phyloP scores from a whole-genome alignment of 2,329 filamentous ascomycete species.

The Tolypocladium amazonense region DNA sequence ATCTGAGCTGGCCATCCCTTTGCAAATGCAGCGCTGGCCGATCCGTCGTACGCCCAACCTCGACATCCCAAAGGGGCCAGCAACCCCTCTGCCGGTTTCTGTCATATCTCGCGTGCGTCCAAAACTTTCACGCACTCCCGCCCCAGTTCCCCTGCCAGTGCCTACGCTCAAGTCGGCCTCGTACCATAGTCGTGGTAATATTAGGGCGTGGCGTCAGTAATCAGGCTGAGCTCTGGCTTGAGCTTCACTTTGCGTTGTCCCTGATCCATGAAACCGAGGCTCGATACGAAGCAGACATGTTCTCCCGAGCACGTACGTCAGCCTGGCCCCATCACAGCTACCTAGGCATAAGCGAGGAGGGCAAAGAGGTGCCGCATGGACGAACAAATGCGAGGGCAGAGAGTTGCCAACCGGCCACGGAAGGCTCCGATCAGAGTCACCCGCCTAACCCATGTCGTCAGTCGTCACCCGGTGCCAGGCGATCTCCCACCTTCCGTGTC shows the following conservation, averaged over 20 bases:
- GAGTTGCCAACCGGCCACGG: not conserved
- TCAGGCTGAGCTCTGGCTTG: not conserved
- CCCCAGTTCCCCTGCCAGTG: too few species aligned
- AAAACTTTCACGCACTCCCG: not conserved
- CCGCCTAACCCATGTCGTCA: not conserved
- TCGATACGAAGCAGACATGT: not conserved
- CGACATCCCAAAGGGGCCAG: not conserved
- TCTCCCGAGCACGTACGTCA: not conserved
- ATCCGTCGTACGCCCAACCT: not conserved
- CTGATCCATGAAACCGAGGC: not conserved
- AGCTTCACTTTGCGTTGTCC: not conserved
- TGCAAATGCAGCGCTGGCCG: not conserved
- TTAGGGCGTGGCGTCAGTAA: not conserved
- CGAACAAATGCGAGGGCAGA: not conserved
- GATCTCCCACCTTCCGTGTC: not conserved
- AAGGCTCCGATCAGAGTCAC: not conserved
- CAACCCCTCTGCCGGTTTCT: not conserved
- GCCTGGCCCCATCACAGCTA: not conserved
- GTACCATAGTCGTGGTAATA: not conserved
- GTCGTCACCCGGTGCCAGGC: not conserved
- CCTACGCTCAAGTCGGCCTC: not conserved
- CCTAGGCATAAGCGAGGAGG: not conserved
- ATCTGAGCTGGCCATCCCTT: not conserved
- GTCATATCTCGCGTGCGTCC: conserved; percentile 2
- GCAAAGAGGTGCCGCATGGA: not conserved